A percentile compares a stretch with the other conserved stretches of the same genome.
Evolutionary conservation across 225 moss, liverwort and hornwort genomes (phyloP).

Genomic region (Physcomitrium patens): DNA sequence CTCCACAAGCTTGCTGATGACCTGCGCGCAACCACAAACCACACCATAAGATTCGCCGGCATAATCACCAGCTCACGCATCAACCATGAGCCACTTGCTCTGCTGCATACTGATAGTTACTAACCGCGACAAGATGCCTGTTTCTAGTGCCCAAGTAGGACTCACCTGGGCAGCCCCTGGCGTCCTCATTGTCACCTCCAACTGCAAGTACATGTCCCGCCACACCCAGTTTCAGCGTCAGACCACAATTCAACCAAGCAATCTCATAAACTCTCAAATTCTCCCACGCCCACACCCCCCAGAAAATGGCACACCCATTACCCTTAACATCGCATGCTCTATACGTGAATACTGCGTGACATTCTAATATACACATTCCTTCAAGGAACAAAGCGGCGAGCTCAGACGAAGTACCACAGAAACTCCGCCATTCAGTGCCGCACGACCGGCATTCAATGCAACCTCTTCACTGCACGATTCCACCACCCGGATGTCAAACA

Average conservation of each 20-base stretch:
- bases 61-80: neutral
- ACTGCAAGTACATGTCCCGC: constrained; percentile 39
- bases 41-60: constrained; percentile 13
- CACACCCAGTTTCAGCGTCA: constrained; percentile 16
- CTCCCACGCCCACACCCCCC: neutral
- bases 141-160: neutral
- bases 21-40: constrained; percentile 44
- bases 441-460: constrained; percentile 79
- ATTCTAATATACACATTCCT: neutral
- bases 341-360: too few relatives aligned
- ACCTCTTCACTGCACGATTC: constrained; percentile 60
- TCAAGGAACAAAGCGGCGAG: constrained; percentile 10
- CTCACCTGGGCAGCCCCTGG: constrained; percentile 69
- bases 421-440: constrained; percentile 82
- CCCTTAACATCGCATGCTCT: neutral
- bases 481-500: neutral
- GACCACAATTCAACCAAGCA: constrained; percentile 18
- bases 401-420: constrained; percentile 57
- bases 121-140: neutral
- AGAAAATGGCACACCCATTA: neutral
- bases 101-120: neutral
- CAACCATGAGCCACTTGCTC: constrained; percentile 1
- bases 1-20: constrained; percentile 67
- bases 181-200: constrained; percentile 94
- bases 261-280: neutral